Percentiles rank a stretch among this genome's conserved stretches.
phyloP scores from a whole-genome alignment of 2,329 filamentous ascomycete genomes.

The Aspergillus pseudoterreus region DNA sequence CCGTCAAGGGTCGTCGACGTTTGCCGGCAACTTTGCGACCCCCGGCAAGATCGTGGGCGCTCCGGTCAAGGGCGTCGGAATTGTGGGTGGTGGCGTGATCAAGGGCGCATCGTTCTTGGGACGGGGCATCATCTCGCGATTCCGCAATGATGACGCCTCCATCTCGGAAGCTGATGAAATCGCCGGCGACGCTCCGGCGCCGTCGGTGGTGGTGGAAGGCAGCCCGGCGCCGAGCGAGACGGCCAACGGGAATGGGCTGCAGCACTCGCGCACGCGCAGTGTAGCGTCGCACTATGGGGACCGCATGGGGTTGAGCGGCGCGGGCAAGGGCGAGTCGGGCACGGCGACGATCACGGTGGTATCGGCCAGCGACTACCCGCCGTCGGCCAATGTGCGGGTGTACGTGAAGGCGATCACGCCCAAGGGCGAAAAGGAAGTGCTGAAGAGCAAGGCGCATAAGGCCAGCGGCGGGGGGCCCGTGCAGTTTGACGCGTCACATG shows the following conservation, averaged over 20 bases:
- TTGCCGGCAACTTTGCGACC: constrained; percentile 81
- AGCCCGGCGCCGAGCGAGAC: constrained; percentile 16
- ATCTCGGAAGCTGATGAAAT: constrained; percentile 17
- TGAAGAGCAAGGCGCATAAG: constrained; percentile 92
- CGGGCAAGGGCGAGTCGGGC: constrained; percentile 60
- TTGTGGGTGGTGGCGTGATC: constrained; percentile 76
- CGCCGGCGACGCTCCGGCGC: constrained; percentile 15
- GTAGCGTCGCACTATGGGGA: constrained; percentile 48
- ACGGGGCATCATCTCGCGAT: constrained; percentile 64
- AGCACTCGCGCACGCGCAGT: constrained; percentile 48
- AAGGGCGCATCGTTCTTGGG: constrained; percentile 89
- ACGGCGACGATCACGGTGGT: constrained; percentile 77
- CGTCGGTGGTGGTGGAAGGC: constrained; percentile 29
- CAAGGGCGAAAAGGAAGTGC: constrained; percentile 70
- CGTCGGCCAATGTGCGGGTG: constrained; percentile 74
- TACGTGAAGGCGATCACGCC: constrained; percentile 63
- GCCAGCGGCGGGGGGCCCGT: constrained; percentile 62
- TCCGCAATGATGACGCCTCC: constrained; percentile 46
- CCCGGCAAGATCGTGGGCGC: constrained; percentile 89
- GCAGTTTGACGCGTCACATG: constrained; percentile 61
- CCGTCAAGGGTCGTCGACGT: constrained; percentile 86
- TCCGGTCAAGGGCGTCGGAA: constrained; percentile 88
- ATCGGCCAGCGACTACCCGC: constrained; percentile 72
- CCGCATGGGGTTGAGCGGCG: constrained; percentile 48
- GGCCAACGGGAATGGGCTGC: constrained; percentile 21